Conservation (phyloP, 2,329 filamentous ascomycete genomes). For the Biscogniauxia mediterranea region DNA sequence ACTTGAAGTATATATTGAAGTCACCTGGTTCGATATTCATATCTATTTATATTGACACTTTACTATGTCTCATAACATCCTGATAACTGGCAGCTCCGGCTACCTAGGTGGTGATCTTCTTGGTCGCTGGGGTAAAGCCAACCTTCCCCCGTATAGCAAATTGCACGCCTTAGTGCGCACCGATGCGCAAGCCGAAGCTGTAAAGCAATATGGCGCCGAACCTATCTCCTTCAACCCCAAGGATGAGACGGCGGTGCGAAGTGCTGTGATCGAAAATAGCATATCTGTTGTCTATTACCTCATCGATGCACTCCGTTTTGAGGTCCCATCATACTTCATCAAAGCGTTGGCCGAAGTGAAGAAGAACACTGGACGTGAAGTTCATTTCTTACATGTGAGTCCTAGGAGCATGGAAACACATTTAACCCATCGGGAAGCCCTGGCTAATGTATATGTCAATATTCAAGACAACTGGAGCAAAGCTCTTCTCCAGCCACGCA, state of each 20-base stretch:
- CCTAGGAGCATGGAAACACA: background rate
- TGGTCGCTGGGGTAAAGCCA: conserved; percentile 34
- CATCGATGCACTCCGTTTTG: conserved; percentile 38
- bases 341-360: conserved; percentile 45
- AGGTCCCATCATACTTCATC: conserved; percentile 41
- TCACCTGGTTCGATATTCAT: background rate
- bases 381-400: conserved; percentile 47
- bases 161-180: conserved; percentile 49
- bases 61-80: conserved; percentile 37
- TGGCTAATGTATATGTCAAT: conserved; percentile 1
- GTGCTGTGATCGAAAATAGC: conserved; percentile 38
- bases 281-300: conserved; percentile 51
- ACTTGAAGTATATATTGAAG: too few species aligned
- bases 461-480: conserved; percentile 48
- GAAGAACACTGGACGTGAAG: conserved; percentile 37
- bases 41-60: background rate
- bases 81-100: conserved; percentile 51
- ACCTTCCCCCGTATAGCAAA: conserved; percentile 41
- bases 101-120: conserved; percentile 53
- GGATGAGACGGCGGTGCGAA: conserved; percentile 35
- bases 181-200: conserved; percentile 41
- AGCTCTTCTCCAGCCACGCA: conserved; percentile 48
- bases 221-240: conserved; percentile 40
- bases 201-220: conserved; percentile 42
- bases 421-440: too few species aligned